These are phyloP conservation scores for Erysimum cheiri DNA, from an alignment of 441 rosid species.

Conservation along the genomic window DNA sequence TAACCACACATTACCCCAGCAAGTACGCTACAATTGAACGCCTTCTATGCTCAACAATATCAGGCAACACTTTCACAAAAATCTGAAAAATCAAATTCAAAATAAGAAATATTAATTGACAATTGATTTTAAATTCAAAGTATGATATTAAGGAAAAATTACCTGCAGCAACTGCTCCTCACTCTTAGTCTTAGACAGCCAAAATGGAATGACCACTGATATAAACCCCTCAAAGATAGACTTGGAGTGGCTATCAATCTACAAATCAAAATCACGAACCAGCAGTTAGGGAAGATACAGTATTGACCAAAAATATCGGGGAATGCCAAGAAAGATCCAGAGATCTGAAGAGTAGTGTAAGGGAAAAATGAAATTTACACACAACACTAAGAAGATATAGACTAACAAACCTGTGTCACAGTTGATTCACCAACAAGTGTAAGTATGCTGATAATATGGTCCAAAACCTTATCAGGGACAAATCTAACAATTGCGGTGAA, in stretches of 20 bases:
- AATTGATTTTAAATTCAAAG: slow-evolving; percentile 17
- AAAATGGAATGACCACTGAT: slow-evolving; percentile 83
- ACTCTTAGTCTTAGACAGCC: slow-evolving; percentile 73
- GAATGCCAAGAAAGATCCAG: slow-evolving; percentile 10
- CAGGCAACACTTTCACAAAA: slow-evolving; percentile 83
- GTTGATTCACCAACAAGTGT: slow-evolving; percentile 84
- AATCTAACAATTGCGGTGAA: slow-evolving; percentile 70
- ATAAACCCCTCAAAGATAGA: slow-evolving; percentile 81
- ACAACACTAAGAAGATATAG: slow-evolving; percentile 21
- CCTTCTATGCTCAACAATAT: slow-evolving; percentile 84
- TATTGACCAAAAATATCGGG: neutral
- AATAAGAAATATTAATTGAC: slow-evolving; percentile 31
- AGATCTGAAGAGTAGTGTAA: slow-evolving; percentile 11
- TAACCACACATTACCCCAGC: slow-evolving; percentile 64
- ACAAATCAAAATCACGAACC: slow-evolving; percentile 30
- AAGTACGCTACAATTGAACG: slow-evolving; percentile 75
- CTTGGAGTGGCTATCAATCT: slow-evolving; percentile 88
- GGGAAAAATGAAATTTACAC: slow-evolving; percentile 11
- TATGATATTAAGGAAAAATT: slow-evolving; percentile 32
- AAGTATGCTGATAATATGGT: slow-evolving; percentile 71
- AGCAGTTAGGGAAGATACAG: slow-evolving; percentile 28
- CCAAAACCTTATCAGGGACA: slow-evolving; percentile 72
- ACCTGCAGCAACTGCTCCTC: slow-evolving; percentile 82
- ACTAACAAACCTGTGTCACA: slow-evolving; percentile 78
- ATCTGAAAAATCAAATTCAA: slow-evolving; percentile 54